Conservation (phyloP, 148 eudicot species). For the Chenopodium album region DNA sequence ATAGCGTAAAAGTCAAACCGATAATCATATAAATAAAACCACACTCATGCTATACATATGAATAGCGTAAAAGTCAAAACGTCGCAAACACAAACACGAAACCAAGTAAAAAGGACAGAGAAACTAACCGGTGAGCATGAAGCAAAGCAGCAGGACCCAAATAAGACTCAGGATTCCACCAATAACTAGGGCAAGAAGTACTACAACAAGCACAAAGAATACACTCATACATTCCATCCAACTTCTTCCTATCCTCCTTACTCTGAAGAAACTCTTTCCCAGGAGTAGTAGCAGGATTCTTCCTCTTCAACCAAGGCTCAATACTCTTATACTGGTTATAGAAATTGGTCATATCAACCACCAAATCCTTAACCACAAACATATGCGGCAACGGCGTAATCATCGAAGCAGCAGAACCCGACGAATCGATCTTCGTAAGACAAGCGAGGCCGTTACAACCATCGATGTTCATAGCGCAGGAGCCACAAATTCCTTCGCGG, state of each 20-base stretch:
- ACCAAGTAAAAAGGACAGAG: not conserved
- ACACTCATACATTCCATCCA: conserved; percentile 99
- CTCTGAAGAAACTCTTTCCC: conserved; percentile 87
- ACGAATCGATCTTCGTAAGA: conserved; percentile 57
- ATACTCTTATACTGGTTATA: conserved; percentile 94
- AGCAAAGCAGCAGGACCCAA: conserved; percentile 96
- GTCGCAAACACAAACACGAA: not conserved
- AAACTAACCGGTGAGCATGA: conserved; percentile 78
- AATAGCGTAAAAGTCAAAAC: too few species aligned
- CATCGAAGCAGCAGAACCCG: conserved; percentile 20
- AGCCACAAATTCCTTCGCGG: conserved; percentile 93
- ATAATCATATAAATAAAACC: not conserved
- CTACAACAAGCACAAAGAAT: conserved; percentile 93
- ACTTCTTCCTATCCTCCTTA: conserved; percentile 84
- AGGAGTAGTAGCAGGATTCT: conserved; percentile 35
- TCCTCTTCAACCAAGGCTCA: conserved; percentile 98
- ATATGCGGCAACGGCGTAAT: conserved; percentile 89
- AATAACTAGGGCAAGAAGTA: conserved; percentile 96
- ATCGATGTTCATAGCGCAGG: conserved; percentile 97
- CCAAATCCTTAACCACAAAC: conserved; percentile 95
- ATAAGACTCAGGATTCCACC: conserved; percentile 99
- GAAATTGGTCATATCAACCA: conserved; percentile 97
- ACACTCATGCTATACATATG: not conserved
- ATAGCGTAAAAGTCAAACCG: too few species aligned
- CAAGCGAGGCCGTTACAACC: conserved; percentile 93